Percentiles rank a stretch among this genome's conserved stretches.
Evolutionary conservation across 2,329 filamentous ascomycete species (phyloP).

Genomic region (Nemania serpens): DNA sequence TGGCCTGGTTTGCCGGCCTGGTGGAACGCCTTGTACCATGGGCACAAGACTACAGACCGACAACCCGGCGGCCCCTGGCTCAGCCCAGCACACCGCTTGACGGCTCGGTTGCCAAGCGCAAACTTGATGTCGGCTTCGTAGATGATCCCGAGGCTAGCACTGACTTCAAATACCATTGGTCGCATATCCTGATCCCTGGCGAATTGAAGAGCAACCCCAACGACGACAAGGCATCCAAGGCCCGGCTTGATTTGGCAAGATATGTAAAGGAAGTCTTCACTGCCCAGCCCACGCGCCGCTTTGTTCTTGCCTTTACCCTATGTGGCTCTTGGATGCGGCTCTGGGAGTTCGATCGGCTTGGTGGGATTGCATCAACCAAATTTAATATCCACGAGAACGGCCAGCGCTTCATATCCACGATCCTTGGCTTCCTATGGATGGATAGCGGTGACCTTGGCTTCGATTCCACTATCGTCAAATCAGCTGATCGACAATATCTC

Average conservation of each 20-base stretch:
- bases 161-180: conserved; percentile 42
- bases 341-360: conserved; percentile 52
- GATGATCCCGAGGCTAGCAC: conserved; percentile 26
- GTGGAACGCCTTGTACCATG: conserved; percentile 16
- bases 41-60: too few species aligned
- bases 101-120: conserved; percentile 35
- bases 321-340: conserved; percentile 51
- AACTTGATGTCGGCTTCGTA: conserved; percentile 43
- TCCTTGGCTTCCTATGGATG: conserved; percentile 51
- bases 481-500: conserved; percentile 43
- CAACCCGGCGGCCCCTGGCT: too few species aligned
- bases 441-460: conserved; percentile 48
- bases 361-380: conserved; percentile 49
- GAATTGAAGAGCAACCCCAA: conserved; percentile 49
- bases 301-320: conserved; percentile 54
- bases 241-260: conserved; percentile 48
- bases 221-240: conserved; percentile 43
- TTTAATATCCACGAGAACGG: conserved; percentile 53
- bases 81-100: conserved; percentile 36
- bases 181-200: conserved; percentile 46
- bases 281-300: conserved; percentile 48
- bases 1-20: conserved; percentile 43
- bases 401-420: conserved; percentile 44
- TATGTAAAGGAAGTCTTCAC: conserved; percentile 51
- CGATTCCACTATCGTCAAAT: conserved; percentile 48